These are phyloP conservation scores for Flaveria brownii DNA, from an alignment of 129 eudicot genomes.

Conservation along the genomic window DNA sequence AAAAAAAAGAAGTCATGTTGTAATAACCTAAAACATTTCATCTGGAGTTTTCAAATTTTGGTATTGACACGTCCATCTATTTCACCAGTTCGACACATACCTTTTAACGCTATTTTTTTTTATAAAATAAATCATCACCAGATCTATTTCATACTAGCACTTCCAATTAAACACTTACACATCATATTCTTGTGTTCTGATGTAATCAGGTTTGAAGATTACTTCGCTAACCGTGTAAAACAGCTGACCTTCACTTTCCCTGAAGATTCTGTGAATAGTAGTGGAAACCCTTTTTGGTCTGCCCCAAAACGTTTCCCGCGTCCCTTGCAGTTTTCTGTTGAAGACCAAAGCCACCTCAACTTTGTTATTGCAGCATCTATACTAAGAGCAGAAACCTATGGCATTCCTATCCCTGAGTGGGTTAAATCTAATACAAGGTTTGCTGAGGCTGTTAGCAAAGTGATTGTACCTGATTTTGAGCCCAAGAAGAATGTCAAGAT, in stretches of 20 bases:
- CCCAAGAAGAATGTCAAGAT: conserved; percentile 78
- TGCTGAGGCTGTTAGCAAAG: conserved; percentile 71
- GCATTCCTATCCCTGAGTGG: conserved; percentile 86
- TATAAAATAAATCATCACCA: not conserved
- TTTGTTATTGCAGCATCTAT: conserved; percentile 71
- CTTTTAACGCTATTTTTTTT: not conserved
- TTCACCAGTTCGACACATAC: not conserved
- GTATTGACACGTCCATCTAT: not conserved
- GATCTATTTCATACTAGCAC: not conserved
- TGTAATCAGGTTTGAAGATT: conserved; percentile 78
- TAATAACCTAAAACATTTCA: not conserved
- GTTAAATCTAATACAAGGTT: conserved; percentile 51
- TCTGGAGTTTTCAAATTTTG: not conserved
- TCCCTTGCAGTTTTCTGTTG: conserved; percentile 63
- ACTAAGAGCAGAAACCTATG: conserved; percentile 85
- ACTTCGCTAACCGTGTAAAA: conserved; percentile 82
- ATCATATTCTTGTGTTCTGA: not conserved
- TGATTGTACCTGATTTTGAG: conserved; percentile 75
- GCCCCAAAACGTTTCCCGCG: conserved; percentile 94
- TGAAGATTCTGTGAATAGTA: conserved; percentile 79
- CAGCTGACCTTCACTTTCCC: conserved; percentile 89
- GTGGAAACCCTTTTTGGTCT: conserved; percentile 86
- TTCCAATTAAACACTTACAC: not conserved
- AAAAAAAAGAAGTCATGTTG: not conserved
- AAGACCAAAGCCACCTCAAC: conserved; percentile 69